Base-by-base conservation (phyloP, 495 filamentous ascomycete species). In the Neurospora sublineolata region DNA sequence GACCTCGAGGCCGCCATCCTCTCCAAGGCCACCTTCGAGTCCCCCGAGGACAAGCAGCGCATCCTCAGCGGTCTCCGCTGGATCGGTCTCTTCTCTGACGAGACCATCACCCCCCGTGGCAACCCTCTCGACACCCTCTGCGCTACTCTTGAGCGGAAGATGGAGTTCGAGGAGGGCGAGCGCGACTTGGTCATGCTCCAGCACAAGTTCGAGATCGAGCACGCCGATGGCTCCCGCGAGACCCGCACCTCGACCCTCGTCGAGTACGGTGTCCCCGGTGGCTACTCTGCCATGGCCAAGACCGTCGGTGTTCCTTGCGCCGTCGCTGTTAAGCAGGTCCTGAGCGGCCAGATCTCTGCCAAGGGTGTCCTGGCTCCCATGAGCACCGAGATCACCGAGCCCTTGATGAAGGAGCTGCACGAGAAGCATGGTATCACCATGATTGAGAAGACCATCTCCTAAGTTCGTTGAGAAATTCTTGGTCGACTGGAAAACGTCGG, bases 201-300 rank as follows among this genome's bases (percentile, higher is more conserved):
- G 83, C 95, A 99, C 87, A 93, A 91, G 80, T 97, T 97, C 79
- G 90, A 90, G 79, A 92, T 97, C 76, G 91, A 97, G 85, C 81
- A 90, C 78, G 87, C 88, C 79, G 92, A 97, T 76, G 82, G 83
- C 70, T 80, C 77, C 70, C 82, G 88, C 79, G 90, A 97, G 86
- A 92, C 87, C 42, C 85, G 89, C 60, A 94, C 92, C 9, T 91
- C 87, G 44, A 97, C 94, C 14, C 87, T 97, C 9, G 86, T 85
- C 80, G 94, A 96, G 79, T 97, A 97, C 79, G 94, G 95, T 76
- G 89, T 89, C 76, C 90, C 92, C 11, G 85, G 87, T 69, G 90
- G 92, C 33, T 97, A 95, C 84, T 92, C 88, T 8, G 91, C 93
- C 64, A 97, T 97, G 94, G 94, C 94, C 37, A 93, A 92, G 83